Conservation (phyloP, 441 rosid species). For the Jatropha podagrica region DNA sequence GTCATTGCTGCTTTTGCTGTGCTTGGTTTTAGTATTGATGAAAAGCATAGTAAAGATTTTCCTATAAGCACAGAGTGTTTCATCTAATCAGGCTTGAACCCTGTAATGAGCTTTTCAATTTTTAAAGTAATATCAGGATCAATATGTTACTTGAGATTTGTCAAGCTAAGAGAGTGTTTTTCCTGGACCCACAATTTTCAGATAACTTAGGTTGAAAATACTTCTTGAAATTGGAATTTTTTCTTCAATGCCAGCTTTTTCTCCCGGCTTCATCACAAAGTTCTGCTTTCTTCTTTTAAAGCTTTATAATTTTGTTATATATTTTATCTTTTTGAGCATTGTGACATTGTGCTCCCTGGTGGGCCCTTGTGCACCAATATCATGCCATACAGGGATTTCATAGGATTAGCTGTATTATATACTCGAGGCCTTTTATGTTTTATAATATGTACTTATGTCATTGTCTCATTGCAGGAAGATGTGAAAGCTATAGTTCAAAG, state of each 20-base stretch:
- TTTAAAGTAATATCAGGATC: neutral
- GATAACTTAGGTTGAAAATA: neutral
- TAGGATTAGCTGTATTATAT: neutral
- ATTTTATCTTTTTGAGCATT: neutral
- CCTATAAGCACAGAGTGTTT: neutral
- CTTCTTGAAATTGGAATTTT: neutral
- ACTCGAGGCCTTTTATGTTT: neutral
- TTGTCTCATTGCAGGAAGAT: slow-evolving; percentile 59
- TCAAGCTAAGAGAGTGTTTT: neutral
- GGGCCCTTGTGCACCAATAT: neutral
- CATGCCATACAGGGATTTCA: neutral
- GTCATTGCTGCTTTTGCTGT: neutral
- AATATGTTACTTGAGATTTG: neutral
- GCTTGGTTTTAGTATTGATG: neutral
- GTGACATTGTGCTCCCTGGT: neutral
- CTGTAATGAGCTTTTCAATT: neutral
- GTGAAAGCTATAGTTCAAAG: slow-evolving; percentile 53
- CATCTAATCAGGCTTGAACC: neutral
- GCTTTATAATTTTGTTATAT: neutral
- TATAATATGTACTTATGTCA: slow-evolving; percentile 19
- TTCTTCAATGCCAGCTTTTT: neutral
- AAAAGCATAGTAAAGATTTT: neutral
- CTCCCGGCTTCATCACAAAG: neutral
- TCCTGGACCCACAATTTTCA: neutral
- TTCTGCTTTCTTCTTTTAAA: neutral